Conservation (phyloP, 495 filamentous ascomycete genomes). For the Penicillium psychrofluorescens region DNA sequence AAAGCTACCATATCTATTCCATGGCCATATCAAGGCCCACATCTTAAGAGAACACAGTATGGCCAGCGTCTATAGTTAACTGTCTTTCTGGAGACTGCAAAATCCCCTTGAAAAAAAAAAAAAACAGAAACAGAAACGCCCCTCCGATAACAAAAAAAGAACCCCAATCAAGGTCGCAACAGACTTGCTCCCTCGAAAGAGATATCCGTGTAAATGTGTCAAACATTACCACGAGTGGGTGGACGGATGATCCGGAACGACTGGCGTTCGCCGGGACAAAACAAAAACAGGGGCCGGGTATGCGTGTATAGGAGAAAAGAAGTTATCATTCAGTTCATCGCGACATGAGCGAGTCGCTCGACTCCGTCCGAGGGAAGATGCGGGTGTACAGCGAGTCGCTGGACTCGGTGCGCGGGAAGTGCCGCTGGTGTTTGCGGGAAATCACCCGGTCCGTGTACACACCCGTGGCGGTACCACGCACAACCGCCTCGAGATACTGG, state of each 20-base stretch:
- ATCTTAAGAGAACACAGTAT: background rate
- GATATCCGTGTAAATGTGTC: constrained; percentile 1
- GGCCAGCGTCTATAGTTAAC: constrained; percentile 12
- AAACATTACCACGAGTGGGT: constrained; percentile 1
- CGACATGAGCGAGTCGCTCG: constrained; percentile 38
- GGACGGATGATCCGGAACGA: constrained; percentile 3
- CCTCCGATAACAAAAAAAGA: constrained; percentile 2
- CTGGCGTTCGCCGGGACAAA: constrained; percentile 7
- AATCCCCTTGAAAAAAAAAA: constrained; percentile 13
- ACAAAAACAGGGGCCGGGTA: background rate
- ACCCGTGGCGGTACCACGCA: constrained; percentile 35
- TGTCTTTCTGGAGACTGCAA: constrained; percentile 8
- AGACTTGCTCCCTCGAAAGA: constrained; percentile 1
- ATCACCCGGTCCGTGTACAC: constrained; percentile 38
- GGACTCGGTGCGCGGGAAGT: constrained; percentile 38
- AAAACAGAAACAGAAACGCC: background rate
- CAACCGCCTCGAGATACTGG: constrained; percentile 34
- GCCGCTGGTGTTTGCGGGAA: constrained; percentile 35
- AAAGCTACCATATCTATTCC: constrained; percentile 6
- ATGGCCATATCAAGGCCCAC: constrained; percentile 8
- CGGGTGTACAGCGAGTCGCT: constrained; percentile 37
- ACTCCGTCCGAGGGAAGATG: constrained; percentile 36
- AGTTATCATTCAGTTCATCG: constrained; percentile 16
- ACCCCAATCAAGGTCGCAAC: constrained; percentile 6
- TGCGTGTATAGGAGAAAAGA: constrained; percentile 1